Base-by-base conservation (phyloP, 768 basidiomycete genomes). In the Imleria badia region DNA sequence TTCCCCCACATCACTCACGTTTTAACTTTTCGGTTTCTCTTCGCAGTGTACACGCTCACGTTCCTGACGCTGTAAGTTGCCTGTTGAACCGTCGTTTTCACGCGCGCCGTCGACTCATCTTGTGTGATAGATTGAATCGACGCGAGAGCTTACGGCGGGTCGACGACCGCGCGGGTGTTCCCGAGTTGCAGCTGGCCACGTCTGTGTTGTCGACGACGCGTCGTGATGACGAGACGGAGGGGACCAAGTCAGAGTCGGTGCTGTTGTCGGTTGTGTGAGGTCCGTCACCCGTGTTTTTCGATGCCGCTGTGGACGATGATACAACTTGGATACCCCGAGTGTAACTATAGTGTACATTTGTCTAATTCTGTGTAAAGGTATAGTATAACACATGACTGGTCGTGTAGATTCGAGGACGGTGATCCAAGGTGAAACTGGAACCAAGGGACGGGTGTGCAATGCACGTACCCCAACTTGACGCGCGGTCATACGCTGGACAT, bases 31-130 rank as follows among this genome's bases (percentile, higher is more conserved):
- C 6, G 13, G 11, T 40, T 19, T 22, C 12, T 20, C 5, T 29
- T n/a, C 4, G 20, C 7, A 61, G 60, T 58, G 20, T 62, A 58
- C n/a, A 58, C 55, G 14, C 33, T 62, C n/a, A 62, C 60, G 10
- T 58, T 58, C 23, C 39, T 62, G 43, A 51, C 30, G 11, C 40
- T 62, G 56, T 54, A 20, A 51, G 55, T 60, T n/a, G 2, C 31
- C 41, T 12, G 26, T 26, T 6, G 2, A 23, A 14, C 14, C 30
- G 15, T 20, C 8, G 12, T 13, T 22, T 22, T 30, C 34, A 19
- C 22, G 29, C 19, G 9, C 1, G 35, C 15, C 15, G 5, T 14
- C 8, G 17, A 22, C n/a, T 30, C 36, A 23, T 15, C 7, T 22
- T 17, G 8, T 13, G 9, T 22, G 43, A 40, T n/a, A 60, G 53